Conservation (phyloP, 2,329 filamentous ascomycete genomes). For the Bretziella fagacearum region DNA sequence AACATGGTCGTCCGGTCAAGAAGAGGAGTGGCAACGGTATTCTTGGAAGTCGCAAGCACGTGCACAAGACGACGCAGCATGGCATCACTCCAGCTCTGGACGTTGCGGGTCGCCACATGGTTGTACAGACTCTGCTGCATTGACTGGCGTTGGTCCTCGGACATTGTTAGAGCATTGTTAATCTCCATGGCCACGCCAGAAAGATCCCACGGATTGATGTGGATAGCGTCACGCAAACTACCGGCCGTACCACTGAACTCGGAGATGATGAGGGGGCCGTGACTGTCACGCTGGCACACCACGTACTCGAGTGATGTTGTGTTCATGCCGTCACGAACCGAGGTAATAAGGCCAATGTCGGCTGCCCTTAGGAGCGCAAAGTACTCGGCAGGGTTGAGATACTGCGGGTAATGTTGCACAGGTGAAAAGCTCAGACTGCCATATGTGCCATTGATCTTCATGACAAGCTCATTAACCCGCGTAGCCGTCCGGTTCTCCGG, state of each 20-base stretch:
- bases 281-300: conserved; percentile 71
- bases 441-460: conserved; percentile 79
- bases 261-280: conserved; percentile 80
- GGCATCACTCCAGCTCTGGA: conserved; percentile 69
- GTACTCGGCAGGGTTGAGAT: conserved; percentile 77
- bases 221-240: conserved; percentile 68
- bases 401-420: conserved; percentile 89
- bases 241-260: conserved; percentile 93
- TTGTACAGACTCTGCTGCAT: conserved; percentile 64
- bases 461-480: conserved; percentile 78
- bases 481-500: conserved; percentile 66
- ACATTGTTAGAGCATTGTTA: conserved; percentile 64
- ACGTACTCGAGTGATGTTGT: conserved; percentile 92
- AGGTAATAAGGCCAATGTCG: conserved; percentile 87
- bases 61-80: conserved; percentile 65
- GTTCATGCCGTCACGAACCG: conserved; percentile 94
- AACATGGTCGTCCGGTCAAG: conserved; percentile 61
- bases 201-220: conserved; percentile 94
- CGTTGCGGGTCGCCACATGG: conserved; percentile 71
- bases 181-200: conserved; percentile 71
- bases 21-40: conserved; percentile 59
- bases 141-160: conserved; percentile 41
- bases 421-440: conserved; percentile 79
- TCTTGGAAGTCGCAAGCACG: conserved; percentile 61
- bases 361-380: conserved; percentile 82